phyloP scores from a whole-genome alignment of 2,329 filamentous ascomycete species.

The Colletotrichum paranaense region DNA sequence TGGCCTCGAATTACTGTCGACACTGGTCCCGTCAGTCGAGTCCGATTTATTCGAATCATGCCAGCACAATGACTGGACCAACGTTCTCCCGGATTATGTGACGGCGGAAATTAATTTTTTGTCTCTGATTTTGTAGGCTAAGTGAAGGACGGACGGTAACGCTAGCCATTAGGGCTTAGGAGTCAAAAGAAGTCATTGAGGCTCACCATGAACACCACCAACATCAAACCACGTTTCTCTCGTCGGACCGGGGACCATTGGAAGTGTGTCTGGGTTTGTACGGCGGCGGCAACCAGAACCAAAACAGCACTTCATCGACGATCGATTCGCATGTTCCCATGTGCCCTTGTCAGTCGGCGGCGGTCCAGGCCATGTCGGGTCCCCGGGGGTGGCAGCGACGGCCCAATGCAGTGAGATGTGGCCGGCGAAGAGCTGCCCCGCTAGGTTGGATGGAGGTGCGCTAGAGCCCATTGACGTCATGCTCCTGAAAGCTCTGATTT shows the following conservation, averaged over 20 bases:
- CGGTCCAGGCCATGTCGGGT: constrained; percentile 25
- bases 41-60: neutral
- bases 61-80: neutral
- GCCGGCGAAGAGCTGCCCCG: constrained; percentile 26
- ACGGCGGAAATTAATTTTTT: neutral
- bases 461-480: constrained; percentile 37
- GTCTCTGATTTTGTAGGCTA: neutral
- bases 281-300: neutral
- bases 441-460: constrained; percentile 30
- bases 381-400: neutral
- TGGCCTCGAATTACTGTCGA: constrained; percentile 16
- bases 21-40: neutral
- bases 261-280: neutral
- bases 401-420: constrained; percentile 28
- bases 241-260: neutral
- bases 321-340: constrained; percentile 9
- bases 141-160: neutral
- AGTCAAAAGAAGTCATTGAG: neutral
- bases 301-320: constrained; percentile 29
- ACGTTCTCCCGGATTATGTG: neutral
- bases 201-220: neutral
- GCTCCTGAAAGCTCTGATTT: constrained; percentile 35
- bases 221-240: neutral
- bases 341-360: constrained; percentile 25
- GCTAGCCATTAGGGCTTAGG: neutral